phyloP scores from a whole-genome alignment of 2,329 filamentous ascomycete species.

The Xylariaceae sp. region DNA sequence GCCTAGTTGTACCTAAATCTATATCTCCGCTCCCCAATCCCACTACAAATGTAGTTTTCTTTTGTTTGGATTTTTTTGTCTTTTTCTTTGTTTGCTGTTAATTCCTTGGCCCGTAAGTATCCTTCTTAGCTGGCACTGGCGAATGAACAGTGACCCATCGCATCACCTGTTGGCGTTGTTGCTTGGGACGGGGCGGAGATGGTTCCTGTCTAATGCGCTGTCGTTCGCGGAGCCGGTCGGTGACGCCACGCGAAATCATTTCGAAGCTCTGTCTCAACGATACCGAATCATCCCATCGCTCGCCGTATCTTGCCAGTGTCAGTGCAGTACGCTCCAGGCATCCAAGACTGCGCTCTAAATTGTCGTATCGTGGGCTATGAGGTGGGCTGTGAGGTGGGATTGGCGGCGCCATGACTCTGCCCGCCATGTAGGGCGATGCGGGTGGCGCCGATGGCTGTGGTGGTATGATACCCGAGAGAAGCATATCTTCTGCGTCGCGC shows the following conservation, averaged over 20 bases:
- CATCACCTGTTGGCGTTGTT: constrained; percentile 27
- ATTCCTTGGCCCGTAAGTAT: constrained; percentile 18
- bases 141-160: constrained; percentile 43
- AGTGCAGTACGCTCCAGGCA: constrained; percentile 51
- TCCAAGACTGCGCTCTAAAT: constrained; percentile 50
- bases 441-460: constrained; percentile 40
- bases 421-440: constrained; percentile 39
- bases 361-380: constrained; percentile 41
- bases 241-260: constrained; percentile 40
- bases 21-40: neutral
- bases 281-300: constrained; percentile 54
- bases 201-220: constrained; percentile 36
- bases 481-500: constrained; percentile 51
- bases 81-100: neutral
- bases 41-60: no score
- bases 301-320: constrained; percentile 52
- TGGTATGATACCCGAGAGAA: constrained; percentile 47
- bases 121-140: constrained; percentile 39
- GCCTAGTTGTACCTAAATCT: no score
- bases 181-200: constrained; percentile 28
- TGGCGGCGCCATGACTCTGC: constrained; percentile 47
- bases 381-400: constrained; percentile 43
- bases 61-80: neutral
- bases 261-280: constrained; percentile 52
- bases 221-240: constrained; percentile 39